Conservation (phyloP, 768 basidiomycete species). For the Paxillus rubicundulus region DNA sequence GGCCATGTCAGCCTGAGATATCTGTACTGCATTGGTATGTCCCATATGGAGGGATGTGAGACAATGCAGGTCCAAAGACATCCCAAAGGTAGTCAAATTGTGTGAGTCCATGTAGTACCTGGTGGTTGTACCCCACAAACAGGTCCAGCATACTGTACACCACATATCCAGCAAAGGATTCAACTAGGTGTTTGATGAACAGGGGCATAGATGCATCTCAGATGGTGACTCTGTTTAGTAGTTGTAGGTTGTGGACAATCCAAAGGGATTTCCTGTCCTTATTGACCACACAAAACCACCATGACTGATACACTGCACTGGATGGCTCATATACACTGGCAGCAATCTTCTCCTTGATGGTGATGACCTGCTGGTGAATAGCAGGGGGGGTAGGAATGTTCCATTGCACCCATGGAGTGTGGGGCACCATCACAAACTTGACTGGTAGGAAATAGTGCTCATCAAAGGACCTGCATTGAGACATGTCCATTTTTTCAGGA, state of each 20-base stretch:
- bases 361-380: slow-evolving; percentile 11
- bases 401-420: slow-evolving; percentile 33
- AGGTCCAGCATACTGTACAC: slow-evolving; percentile 34
- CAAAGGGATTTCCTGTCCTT: no score
- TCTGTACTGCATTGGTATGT: slow-evolving; percentile 38
- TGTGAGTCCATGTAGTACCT: slow-evolving; percentile 26
- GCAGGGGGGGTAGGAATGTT: slow-evolving; percentile 32
- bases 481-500: slow-evolving; percentile 39
- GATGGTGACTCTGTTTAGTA: no score
- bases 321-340: neutral
- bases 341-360: neutral
- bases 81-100: slow-evolving; percentile 42
- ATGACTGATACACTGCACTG: no score
- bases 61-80: slow-evolving; percentile 32
- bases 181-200: no score
- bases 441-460: slow-evolving; percentile 33
- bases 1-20: no score
- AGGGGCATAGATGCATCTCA: no score
- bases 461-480: slow-evolving; percentile 32
- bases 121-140: slow-evolving; percentile 36
- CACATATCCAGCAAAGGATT: no score
- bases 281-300: no score
- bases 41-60: slow-evolving; percentile 40
- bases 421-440: slow-evolving; percentile 31
- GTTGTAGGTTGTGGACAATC: no score